Evolutionary conservation across 2,329 filamentous ascomycete species (phyloP).

Genomic region (Epichloe glyceriae): DNA sequence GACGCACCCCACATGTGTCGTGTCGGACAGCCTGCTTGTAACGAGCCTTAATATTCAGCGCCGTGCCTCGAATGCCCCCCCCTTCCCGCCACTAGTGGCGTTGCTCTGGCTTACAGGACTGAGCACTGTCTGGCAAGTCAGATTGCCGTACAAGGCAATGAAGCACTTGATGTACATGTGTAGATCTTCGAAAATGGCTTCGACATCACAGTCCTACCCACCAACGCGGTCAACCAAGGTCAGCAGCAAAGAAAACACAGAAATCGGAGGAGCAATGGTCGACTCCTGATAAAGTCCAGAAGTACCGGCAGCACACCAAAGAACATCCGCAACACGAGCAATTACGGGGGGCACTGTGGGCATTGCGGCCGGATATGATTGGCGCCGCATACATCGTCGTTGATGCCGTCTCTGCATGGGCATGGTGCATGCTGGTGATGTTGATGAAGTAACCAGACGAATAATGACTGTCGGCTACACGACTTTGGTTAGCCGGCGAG

Average conservation of each 20-base stretch:
- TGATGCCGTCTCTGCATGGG: slow-evolving; percentile 43
- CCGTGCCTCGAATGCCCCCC: slow-evolving; percentile 40
- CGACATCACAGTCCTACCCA: slow-evolving; percentile 58
- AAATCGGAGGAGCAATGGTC: slow-evolving; percentile 55
- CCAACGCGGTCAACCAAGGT: slow-evolving; percentile 54
- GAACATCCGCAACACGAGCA: slow-evolving; percentile 57
- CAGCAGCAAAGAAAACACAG: slow-evolving; percentile 59
- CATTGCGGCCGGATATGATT: slow-evolving; percentile 63
- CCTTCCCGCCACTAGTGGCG: slow-evolving; percentile 45
- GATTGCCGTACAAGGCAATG: slow-evolving; percentile 57
- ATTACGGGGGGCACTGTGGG: slow-evolving; percentile 53
- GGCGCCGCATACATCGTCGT: slow-evolving; percentile 57
- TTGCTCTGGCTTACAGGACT: slow-evolving; percentile 64
- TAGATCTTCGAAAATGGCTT: slow-evolving; percentile 62
- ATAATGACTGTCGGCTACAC: slow-evolving; percentile 56
- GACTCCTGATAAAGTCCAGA: slow-evolving; percentile 55
- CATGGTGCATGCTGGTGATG: slow-evolving; percentile 49
- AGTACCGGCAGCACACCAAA: slow-evolving; percentile 59
- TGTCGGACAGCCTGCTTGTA: slow-evolving; percentile 62
- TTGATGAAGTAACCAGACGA: slow-evolving; percentile 54
- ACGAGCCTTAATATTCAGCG: slow-evolving; percentile 47
- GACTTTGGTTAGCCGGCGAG: not conserved
- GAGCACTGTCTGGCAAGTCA: slow-evolving; percentile 50
- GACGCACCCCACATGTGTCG: slow-evolving; percentile 66
- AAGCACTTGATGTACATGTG: slow-evolving; percentile 73